These are phyloP conservation scores for Trametes cubensis DNA, from an alignment of 768 basidiomycete species.

Conservation along the genomic window DNA sequence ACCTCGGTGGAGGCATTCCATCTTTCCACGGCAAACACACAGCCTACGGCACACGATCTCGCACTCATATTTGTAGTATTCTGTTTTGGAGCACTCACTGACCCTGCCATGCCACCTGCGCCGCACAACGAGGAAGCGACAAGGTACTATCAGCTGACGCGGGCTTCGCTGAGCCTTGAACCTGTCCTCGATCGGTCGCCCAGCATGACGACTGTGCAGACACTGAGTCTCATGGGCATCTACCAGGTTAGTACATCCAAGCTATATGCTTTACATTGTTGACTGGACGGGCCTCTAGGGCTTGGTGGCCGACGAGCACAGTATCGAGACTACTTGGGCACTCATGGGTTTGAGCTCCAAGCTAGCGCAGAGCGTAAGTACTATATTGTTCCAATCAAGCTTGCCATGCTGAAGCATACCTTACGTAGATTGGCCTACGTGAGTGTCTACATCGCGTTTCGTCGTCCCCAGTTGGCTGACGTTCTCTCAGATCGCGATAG, in stretches of 20 bases:
- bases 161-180: slow-evolving; percentile 66
- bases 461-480: slow-evolving; percentile 25
- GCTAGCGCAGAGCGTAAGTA: slow-evolving; percentile 62
- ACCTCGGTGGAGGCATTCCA: slow-evolving; percentile 45
- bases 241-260: slow-evolving; percentile 4
- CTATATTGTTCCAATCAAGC: background rate
- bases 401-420: slow-evolving; percentile 50
- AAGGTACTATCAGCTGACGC: slow-evolving; percentile 54
- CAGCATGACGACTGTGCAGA: slow-evolving; percentile 42
- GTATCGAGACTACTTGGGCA: slow-evolving; percentile 42
- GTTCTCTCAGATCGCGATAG: slow-evolving; percentile 62
- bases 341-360: slow-evolving; percentile 63
- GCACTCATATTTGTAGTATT: slow-evolving; percentile 38
- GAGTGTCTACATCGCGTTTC: slow-evolving; percentile 37
- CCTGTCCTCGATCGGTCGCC: slow-evolving; percentile 73
- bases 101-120: slow-evolving; percentile 42
- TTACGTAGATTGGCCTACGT: slow-evolving; percentile 60
- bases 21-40: slow-evolving; percentile 1
- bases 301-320: slow-evolving; percentile 65
- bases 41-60: slow-evolving; percentile 36
- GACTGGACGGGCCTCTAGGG: slow-evolving; percentile 44
- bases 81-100: slow-evolving; percentile 37
- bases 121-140: slow-evolving; percentile 43
- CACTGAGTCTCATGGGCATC: slow-evolving; percentile 11
- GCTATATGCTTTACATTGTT: background rate